Percentiles rank a stretch among this genome's conserved stretches.
phyloP scores from a whole-genome alignment of 2,329 filamentous ascomycete genomes.

The Hawksworthiomyces lignivorus region DNA sequence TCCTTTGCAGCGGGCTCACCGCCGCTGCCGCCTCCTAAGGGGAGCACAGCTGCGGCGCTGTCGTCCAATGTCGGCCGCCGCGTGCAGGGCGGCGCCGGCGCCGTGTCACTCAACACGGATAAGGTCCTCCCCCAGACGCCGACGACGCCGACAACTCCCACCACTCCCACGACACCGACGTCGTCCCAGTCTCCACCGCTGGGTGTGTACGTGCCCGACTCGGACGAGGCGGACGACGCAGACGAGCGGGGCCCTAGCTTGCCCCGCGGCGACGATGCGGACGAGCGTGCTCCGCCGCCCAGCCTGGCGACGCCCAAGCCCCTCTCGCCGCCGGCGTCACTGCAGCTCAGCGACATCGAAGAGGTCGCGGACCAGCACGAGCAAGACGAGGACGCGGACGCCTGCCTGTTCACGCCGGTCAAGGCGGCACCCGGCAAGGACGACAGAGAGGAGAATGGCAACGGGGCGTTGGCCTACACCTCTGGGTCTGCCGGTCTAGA shows the following conservation, averaged over 20 bases:
- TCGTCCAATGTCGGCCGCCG: not conserved
- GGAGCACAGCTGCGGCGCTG: not conserved
- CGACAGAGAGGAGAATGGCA: no score
- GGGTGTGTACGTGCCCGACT: constrained; percentile 2
- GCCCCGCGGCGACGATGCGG: no score
- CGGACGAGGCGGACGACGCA: constrained; percentile 15
- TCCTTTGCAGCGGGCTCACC: constrained; percentile 2
- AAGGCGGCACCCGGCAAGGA: no score
- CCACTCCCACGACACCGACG: not conserved
- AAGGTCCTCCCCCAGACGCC: constrained; percentile 27
- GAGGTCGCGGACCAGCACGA: constrained; percentile 5
- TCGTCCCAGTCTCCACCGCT: not conserved
- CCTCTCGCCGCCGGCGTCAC: not conserved
- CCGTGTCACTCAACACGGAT: constrained; percentile 16
- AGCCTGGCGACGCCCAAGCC: not conserved
- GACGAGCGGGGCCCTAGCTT: no score
- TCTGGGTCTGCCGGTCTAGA: no score
- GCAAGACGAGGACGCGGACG: not conserved
- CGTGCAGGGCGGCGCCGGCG: not conserved
- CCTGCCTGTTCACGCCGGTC: no score
- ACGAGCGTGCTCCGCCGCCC: no score
- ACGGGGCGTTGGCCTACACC: no score
- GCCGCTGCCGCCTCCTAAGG: constrained; percentile 3
- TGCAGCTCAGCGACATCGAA: constrained; percentile 9
- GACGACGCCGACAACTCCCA: constrained; percentile 22